Evolutionary conservation across 495 filamentous ascomycete species (phyloP), one percentile per base, ranked within the genome.

Genomic region (Delitschia confertaspora): DNA sequence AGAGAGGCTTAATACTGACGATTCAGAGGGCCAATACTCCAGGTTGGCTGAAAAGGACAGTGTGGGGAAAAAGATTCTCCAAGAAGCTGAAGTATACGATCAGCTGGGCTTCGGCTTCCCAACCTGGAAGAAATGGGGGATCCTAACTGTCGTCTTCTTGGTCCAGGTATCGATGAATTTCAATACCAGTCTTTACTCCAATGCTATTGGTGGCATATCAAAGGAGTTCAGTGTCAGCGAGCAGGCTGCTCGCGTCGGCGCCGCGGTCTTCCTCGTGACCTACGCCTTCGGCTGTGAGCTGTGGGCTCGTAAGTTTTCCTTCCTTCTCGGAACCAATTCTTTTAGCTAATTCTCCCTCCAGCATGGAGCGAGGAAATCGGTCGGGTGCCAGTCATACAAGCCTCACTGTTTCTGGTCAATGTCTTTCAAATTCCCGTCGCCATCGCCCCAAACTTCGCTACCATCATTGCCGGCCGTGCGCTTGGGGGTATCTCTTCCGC

Each of bases 131-230:
- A 86, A 85, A 61, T 88, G 82, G 82, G 71, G 57, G 36, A 82
- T 87, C 53, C 69, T 87, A 29, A 72, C 68, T 19, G 71, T 85
- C 47, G 80, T 88, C 58, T 85, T 86, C 65, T 57, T 72, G 29
- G 79, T 88, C 5, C 83, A 87, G 52, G 76, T 79, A 36, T 86
- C 82, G 3, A 88, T 88, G 83, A 88, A 88, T 67, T 83, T 87
- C 69, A 87, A 87, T 67, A 80, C 79, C 7, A 76, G 74, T 22
- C 69, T 85, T 8, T 87, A 84, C 61, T 69, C 76, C 26, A 83
- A 82, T 53, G 82, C 72, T 10, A 60, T 85, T 9, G 49, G 49
- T 0, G 74, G 74, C 4, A 72, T 88, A 42, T 66, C 73, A 1
- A 61, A 75, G 31, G 60, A 81, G 26, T 87, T 82, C 58, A 33